Evolutionary conservation across 2,329 filamentous ascomycete species (phyloP).

Genomic region (Trichophyton mentagrophytes): DNA sequence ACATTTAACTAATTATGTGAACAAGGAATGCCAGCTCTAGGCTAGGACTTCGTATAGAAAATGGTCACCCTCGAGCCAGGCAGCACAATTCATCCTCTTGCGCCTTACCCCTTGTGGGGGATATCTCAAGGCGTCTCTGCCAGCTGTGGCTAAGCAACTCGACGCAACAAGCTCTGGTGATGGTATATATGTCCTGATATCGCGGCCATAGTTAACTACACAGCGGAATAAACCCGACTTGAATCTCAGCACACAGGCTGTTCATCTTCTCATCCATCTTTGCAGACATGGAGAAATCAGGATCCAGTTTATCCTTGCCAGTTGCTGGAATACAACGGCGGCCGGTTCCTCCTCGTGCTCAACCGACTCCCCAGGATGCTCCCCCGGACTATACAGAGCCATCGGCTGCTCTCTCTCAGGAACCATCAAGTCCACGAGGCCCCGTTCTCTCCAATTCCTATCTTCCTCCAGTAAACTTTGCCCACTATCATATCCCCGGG

Average conservation of each 20-base stretch:
- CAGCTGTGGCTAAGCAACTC: constrained; percentile 1
- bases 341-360: not conserved
- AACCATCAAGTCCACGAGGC: not conserved
- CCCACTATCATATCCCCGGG: constrained; percentile 18
- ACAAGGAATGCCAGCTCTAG: not conserved
- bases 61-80: not conserved
- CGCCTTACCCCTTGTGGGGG: not conserved
- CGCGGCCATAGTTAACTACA: not conserved
- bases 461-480: constrained; percentile 15
- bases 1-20: not conserved
- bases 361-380: not conserved
- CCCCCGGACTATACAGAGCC: constrained; percentile 1
- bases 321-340: not conserved
- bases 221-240: not conserved
- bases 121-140: not conserved
- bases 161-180: not conserved
- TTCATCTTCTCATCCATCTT: not conserved
- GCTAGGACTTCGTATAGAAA: not conserved
- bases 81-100: not conserved
- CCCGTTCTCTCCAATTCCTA: constrained; percentile 7
- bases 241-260: not conserved
- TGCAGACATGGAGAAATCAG: not conserved
- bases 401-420: not conserved
- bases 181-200: not conserved
- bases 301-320: not conserved